These are phyloP conservation scores for Kalanchoe fedtschenkoi DNA, from an alignment of 164 flowering plant species.

Conservation along the genomic window DNA sequence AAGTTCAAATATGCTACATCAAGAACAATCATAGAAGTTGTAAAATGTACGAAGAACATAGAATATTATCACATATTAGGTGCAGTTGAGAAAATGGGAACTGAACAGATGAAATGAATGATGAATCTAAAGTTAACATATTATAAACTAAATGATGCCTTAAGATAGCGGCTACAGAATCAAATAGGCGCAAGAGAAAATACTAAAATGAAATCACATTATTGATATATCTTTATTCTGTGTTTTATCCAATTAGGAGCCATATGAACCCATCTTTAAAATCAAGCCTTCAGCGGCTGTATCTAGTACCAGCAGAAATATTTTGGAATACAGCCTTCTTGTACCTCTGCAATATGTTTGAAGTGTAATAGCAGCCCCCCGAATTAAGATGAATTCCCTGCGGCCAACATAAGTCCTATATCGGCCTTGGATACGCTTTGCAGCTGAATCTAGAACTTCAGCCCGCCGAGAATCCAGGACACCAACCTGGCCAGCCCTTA, in stretches of 20 bases:
- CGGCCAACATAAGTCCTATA: conserved; percentile 53
- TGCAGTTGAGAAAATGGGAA: background rate
- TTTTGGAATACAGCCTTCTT: background rate
- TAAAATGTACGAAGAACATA: background rate
- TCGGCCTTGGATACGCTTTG: conserved; percentile 58
- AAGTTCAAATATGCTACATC: background rate
- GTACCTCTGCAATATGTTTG: conserved; percentile 83
- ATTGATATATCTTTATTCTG: background rate
- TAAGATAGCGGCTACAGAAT: background rate
- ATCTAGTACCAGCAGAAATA: background rate
- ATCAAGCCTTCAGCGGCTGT: background rate
- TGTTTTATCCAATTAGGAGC: background rate
- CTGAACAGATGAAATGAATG: background rate
- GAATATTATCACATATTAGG: no score
- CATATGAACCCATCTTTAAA: background rate
- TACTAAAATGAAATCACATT: background rate
- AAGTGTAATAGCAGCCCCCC: conserved; percentile 48
- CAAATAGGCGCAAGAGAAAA: background rate
- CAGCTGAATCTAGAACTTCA: conserved; percentile 78
- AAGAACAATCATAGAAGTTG: background rate
- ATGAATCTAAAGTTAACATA: no score
- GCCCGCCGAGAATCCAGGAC: conserved; percentile 68
- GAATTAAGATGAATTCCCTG: conserved; percentile 33
- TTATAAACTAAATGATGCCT: background rate
- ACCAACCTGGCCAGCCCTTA: conserved; percentile 94